Conservation (phyloP, 2,329 filamentous ascomycete genomes). For the Biscogniauxia mediterranea region DNA sequence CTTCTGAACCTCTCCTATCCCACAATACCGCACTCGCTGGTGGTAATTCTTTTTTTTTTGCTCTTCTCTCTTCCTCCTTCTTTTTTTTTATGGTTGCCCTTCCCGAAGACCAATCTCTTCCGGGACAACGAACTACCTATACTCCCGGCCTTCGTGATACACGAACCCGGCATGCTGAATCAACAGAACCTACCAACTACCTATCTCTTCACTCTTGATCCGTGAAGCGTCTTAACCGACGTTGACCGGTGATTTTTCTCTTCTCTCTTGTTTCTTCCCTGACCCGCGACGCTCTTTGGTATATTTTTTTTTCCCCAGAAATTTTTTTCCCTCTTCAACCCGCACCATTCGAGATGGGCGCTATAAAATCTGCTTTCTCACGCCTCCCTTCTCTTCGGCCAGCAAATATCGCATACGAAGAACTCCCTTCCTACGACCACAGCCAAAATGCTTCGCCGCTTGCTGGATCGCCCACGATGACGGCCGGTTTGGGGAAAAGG, state of each 20-base stretch:
- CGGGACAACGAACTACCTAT: too few species aligned
- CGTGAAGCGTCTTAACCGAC: conserved; percentile 11
- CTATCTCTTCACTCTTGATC: conserved; percentile 8
- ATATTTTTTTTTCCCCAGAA: not conserved
- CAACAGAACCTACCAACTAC: conserved; percentile 9
- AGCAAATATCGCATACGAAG: conserved; percentile 11
- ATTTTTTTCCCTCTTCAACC: not conserved
- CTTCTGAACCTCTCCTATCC: not conserved
- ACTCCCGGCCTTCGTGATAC: not conserved
- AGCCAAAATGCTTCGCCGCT: conserved; percentile 19
- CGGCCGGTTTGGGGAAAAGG: conserved; percentile 20
- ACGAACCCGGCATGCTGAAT: conserved; percentile 15
- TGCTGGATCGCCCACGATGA: conserved; percentile 17
- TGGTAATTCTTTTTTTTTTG: not conserved
- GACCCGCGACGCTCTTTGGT: not conserved
- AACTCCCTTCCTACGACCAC: conserved; percentile 25
- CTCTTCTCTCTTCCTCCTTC: not conserved
- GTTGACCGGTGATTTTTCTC: conserved; percentile 6
- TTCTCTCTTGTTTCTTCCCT: not conserved
- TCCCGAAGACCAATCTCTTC: not conserved
- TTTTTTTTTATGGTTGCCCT: not conserved
- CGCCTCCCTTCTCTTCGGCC: conserved; percentile 18
- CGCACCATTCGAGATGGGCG: conserved; percentile 12
- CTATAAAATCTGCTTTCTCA: conserved; percentile 20
- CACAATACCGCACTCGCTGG: not conserved